Evolutionary conservation across 371 early-diverging fungal genomes (phyloP).

Genomic region (Racocetra persica): DNA sequence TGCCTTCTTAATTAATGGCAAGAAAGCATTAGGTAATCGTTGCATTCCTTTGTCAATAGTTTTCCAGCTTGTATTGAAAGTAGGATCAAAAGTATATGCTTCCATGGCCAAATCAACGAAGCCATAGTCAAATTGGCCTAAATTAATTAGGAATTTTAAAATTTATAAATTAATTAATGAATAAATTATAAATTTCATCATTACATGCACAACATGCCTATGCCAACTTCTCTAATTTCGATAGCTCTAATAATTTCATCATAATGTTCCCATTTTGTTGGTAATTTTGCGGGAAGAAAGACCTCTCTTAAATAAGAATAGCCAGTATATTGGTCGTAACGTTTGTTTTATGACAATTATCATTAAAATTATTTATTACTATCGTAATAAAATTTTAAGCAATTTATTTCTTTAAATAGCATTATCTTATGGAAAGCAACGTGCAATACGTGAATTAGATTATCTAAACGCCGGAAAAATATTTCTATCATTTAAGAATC

Average conservation of each 20-base stretch:
- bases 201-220: background rate
- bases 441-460: constrained; percentile 14
- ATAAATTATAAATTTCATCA: background rate
- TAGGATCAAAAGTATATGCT: background rate
- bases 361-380: no score
- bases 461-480: background rate
- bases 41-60: constrained; percentile 24
- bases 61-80: background rate
- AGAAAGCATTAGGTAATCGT: constrained; percentile 26
- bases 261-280: background rate
- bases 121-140: background rate
- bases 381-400: no score
- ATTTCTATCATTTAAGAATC: constrained; percentile 3
- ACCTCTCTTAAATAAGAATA: constrained; percentile 21
- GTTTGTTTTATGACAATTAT: no score
- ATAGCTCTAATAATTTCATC: constrained; percentile 19
- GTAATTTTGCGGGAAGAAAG: background rate
- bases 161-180: background rate
- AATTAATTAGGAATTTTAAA: background rate
- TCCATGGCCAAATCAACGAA: constrained; percentile 6
- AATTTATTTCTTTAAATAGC: background rate
- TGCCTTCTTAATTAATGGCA: no score
- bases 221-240: background rate
- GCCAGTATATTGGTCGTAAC: background rate
- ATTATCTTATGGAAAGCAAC: constrained; percentile 5